Conservation (phyloP, 2,329 filamentous ascomycete genomes). For the Colletotrichum orchidophilum region DNA sequence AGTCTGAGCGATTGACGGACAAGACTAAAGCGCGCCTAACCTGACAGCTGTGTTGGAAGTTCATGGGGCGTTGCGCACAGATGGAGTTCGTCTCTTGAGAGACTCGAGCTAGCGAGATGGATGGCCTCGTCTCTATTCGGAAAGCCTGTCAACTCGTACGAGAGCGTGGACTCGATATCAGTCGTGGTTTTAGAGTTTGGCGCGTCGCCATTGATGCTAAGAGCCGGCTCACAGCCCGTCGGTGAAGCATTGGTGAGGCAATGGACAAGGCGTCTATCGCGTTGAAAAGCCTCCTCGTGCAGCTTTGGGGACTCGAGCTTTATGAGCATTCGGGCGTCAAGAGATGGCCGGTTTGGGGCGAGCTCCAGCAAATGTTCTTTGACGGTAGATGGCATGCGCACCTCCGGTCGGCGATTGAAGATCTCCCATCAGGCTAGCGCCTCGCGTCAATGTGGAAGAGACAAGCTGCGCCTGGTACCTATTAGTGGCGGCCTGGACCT, state of each 20-base stretch:
- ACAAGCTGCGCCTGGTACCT: background rate
- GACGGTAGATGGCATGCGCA: background rate
- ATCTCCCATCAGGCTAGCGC: background rate
- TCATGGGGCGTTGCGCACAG: constrained; percentile 25
- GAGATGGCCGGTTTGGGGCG: background rate
- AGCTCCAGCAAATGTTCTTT: background rate
- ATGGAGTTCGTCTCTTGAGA: constrained; percentile 11
- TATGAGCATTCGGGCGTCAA: constrained; percentile 1
- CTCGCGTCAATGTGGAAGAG: constrained; percentile 8
- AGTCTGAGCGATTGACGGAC: constrained; percentile 1
- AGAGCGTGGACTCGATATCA: background rate
- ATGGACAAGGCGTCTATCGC: background rate
- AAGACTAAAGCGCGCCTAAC: background rate
- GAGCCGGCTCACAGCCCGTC: background rate
- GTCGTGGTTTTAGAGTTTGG: background rate
- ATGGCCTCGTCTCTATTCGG: background rate
- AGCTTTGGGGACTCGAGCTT: background rate
- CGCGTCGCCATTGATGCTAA: background rate
- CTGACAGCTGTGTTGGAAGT: constrained; percentile 8
- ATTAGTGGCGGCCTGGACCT: constrained; percentile 6
- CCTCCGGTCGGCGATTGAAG: background rate
- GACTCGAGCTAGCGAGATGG: background rate
- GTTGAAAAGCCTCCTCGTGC: background rate
- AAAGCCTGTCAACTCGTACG: constrained; percentile 8
- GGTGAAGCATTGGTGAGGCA: background rate